Evolutionary conservation across 306 rosid species (phyloP).

Genomic region (Quercus suber): DNA sequence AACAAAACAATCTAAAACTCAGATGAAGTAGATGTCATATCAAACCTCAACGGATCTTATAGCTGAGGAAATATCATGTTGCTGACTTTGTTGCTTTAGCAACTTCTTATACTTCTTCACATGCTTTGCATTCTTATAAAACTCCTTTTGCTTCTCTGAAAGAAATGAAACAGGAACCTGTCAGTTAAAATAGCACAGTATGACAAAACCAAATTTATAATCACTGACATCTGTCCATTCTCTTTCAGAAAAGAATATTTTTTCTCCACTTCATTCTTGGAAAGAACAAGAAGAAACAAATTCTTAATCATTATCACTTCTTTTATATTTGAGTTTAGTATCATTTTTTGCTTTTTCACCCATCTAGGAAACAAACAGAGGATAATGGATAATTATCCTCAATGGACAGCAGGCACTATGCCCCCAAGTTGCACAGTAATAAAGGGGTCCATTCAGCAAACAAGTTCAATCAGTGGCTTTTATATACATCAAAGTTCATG

Average conservation of each 20-base stretch:
- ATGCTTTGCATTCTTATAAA: constrained; percentile 66
- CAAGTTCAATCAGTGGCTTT: background rate
- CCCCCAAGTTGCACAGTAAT: background rate
- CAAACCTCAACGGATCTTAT: constrained; percentile 43
- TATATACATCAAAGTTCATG: too few species aligned
- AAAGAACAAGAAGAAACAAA: background rate
- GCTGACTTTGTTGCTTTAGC: constrained; percentile 48
- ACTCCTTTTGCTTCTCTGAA: constrained; percentile 75
- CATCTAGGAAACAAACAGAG: too few species aligned
- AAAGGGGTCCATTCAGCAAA: background rate
- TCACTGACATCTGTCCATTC: background rate
- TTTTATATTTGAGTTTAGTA: background rate
- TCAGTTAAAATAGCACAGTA: background rate
- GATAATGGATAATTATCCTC: background rate
- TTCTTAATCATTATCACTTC: background rate
- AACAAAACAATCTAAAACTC: background rate
- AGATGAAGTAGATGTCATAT: background rate
- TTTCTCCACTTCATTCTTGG: background rate
- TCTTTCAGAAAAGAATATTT: background rate
- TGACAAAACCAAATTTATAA: background rate
- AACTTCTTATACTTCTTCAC: constrained; percentile 75
- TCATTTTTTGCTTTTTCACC: too few species aligned
- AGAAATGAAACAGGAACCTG: constrained; percentile 11
- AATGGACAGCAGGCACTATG: background rate
- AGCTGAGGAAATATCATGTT: constrained; percentile 17